These are phyloP conservation scores for Cochlearia excelsa DNA, from an alignment of 345 rosid species.

Conservation along the genomic window DNA sequence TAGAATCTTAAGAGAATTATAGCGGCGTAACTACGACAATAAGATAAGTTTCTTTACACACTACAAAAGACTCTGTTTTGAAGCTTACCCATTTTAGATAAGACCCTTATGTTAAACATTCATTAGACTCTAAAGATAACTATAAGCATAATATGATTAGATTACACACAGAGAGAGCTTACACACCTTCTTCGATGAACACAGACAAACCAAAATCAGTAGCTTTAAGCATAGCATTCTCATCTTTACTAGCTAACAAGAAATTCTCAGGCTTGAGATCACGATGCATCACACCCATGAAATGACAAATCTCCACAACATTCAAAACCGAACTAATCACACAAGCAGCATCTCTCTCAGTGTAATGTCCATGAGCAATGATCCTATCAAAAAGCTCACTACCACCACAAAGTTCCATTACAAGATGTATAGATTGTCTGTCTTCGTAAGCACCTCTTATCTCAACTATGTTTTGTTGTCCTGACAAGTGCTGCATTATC, in stretches of 20 bases:
- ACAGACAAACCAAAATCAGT: conserved; percentile 84
- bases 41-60: too few species aligned
- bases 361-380: conserved; percentile 67
- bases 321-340: conserved; percentile 57
- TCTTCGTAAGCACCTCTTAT: conserved; percentile 76
- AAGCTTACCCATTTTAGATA: too few species aligned
- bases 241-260: conserved; percentile 60
- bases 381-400: conserved; percentile 84
- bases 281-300: conserved; percentile 85
- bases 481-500: conserved; percentile 82
- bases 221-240: conserved; percentile 62
- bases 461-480: conserved; percentile 74
- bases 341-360: conserved; percentile 69
- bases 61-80: too few species aligned
- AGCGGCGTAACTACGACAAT: too few species aligned
- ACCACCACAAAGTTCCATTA: conserved; percentile 88
- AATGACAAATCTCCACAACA: conserved; percentile 75
- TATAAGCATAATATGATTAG: neutral
- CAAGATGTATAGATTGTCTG: conserved; percentile 64
- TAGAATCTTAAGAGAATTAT: too few species aligned
- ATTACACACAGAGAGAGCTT: conserved; percentile 3
- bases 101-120: too few species aligned
- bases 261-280: conserved; percentile 92
- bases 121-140: too few species aligned
- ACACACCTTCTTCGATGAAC: conserved; percentile 78